Base-by-base conservation (phyloP, 305 asterid genomes). In the Fraxinus platypoda region DNA sequence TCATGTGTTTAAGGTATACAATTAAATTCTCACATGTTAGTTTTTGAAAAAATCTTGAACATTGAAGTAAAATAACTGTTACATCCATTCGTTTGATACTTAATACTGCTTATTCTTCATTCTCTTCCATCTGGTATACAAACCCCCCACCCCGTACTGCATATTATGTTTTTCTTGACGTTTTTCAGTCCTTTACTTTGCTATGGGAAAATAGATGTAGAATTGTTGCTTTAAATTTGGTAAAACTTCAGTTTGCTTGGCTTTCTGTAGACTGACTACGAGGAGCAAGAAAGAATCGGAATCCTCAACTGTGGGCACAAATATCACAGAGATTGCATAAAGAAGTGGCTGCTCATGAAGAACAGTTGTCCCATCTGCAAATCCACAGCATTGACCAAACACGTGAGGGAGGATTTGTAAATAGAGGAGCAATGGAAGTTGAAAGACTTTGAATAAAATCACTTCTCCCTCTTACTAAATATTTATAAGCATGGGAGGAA, bases 301-400 rank as follows among this genome's bases (percentile, higher is more conserved):
- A 81, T 81, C 5, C 88, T 93, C 8, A 89, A 89, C 9, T 94
- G 97, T 70, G 86, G 94, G 1, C 98, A 94, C 37, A 93, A 90
- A 75, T 93, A 90, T 77, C 98, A 94, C 81, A 78, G 49, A 0
- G 92, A 87, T 1, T 94, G 98, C 88, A 78, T 93, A 31, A 88
- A 86, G 88, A 88, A 86, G 76, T 94, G 96, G 98, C 83, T 94
- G 82, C n/a, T 83, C n/a, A 30, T 87, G 87, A 93, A 90, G 88
- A 93, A 94, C 75, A 75, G 81, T 21, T 94, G 97, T 21, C 95
- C 96, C 3, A 82, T 94, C 5, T 94, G 97, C 91, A 91, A 91
- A 87, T 85, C 91, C 49, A 34, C 87, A 25, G 98, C 90, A 62
- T 68, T 93, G 90, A 76, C 73, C 74, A 43, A 43, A n/a, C 57